phyloP scores from a whole-genome alignment of 2,329 filamentous ascomycete species.

The Microascus cirrosus region DNA sequence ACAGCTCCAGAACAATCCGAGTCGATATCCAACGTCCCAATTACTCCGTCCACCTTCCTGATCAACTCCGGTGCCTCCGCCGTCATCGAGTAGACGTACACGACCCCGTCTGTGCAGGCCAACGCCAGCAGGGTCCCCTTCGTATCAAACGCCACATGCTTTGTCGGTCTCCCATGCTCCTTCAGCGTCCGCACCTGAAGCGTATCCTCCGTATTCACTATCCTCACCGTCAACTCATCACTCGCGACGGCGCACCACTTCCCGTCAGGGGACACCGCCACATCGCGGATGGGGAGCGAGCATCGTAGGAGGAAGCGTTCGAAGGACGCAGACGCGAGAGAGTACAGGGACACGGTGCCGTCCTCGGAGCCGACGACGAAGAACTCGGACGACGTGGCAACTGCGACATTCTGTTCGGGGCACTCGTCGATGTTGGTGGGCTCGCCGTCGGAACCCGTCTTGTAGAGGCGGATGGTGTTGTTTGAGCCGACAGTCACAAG shows the following conservation, averaged over 20 bases:
- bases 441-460: constrained; percentile 83
- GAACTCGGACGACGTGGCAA: constrained; percentile 66
- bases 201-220: constrained; percentile 75
- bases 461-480: constrained; percentile 87
- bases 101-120: constrained; percentile 76
- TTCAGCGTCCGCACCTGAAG: constrained; percentile 65
- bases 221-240: constrained; percentile 84
- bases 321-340: constrained; percentile 55
- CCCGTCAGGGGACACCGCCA: constrained; percentile 69
- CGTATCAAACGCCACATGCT: constrained; percentile 81
- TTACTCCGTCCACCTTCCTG: constrained; percentile 75
- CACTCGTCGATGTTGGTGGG: constrained; percentile 87
- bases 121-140: constrained; percentile 65
- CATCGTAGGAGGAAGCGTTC: constrained; percentile 75
- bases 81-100: constrained; percentile 82
- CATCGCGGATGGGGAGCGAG: constrained; percentile 75
- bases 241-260: constrained; percentile 93
- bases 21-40: constrained; percentile 67
- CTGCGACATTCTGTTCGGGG: constrained; percentile 71
- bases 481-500: constrained; percentile 89
- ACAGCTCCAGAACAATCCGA: constrained; percentile 63
- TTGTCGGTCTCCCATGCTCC: constrained; percentile 78
- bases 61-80: constrained; percentile 71
- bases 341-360: constrained; percentile 90
- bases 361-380: constrained; percentile 89